Evolutionary conservation across 139 green algal species (phyloP).

Genomic region (Chlorella sp.): DNA sequence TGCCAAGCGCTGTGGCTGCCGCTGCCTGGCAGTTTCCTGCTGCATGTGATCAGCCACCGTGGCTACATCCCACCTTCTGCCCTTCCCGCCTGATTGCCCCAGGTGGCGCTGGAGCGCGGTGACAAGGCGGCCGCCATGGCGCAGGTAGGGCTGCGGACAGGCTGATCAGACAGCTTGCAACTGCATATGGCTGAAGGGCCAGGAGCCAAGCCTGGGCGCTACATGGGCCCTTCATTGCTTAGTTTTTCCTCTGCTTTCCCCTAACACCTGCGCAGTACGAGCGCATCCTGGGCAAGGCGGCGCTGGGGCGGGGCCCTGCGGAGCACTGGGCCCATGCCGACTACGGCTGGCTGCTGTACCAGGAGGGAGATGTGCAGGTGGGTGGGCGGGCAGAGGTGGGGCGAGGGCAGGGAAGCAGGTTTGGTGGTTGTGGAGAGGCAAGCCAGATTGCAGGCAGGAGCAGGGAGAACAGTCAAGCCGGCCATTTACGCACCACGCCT

Average conservation of each 20-base stretch:
- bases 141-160: neutral
- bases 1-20: too few species aligned
- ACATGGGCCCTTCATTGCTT: too few species aligned
- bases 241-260: too few species aligned
- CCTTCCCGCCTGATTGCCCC: neutral
- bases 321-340: constrained; percentile 83
- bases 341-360: constrained; percentile 79
- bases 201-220: too few species aligned
- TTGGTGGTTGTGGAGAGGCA: neutral
- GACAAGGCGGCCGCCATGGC: constrained; percentile 20
- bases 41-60: too few species aligned
- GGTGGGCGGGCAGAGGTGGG: neutral
- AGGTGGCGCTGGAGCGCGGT: constrained; percentile 23
- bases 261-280: too few species aligned
- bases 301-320: constrained; percentile 61
- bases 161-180: neutral
- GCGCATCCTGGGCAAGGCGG: constrained; percentile 75
- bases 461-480: too few species aligned
- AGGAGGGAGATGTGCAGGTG: constrained; percentile 65
- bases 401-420: neutral
- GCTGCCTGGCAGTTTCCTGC: too few species aligned
- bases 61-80: too few species aligned
- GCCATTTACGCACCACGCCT: too few species aligned
- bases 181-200: constrained; percentile 45
- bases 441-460: too few species aligned